Evolutionary conservation across 306 rosid species (phyloP).

Genomic region (Castanea sativa): DNA sequence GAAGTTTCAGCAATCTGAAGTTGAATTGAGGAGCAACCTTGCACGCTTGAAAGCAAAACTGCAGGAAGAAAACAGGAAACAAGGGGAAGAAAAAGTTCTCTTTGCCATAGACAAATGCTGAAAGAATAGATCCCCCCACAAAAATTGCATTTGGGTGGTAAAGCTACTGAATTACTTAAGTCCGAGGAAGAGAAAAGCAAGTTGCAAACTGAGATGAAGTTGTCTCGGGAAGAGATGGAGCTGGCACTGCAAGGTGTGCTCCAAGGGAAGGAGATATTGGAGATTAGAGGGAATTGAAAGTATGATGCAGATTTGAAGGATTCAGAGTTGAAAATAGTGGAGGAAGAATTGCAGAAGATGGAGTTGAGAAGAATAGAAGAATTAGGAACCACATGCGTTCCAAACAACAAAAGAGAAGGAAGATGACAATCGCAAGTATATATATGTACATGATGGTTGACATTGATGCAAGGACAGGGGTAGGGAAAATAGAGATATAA

Average conservation of each 20-base stretch:
- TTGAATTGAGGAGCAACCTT: slow-evolving; percentile 42
- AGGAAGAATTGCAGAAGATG: slow-evolving; percentile 50
- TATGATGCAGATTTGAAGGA: slow-evolving; percentile 39
- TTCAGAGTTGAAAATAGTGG: slow-evolving; percentile 46
- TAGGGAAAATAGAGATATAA: too few relatives aligned
- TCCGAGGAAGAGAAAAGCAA: slow-evolving; percentile 52
- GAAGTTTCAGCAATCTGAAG: slow-evolving; percentile 57
- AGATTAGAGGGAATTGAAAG: slow-evolving; percentile 34
- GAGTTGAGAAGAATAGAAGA: slow-evolving; percentile 44
- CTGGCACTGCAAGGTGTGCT: slow-evolving; percentile 26
- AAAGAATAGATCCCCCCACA: slow-evolving; percentile 42
- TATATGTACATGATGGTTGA: too few relatives aligned
- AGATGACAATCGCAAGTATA: too few relatives aligned
- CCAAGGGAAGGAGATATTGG: slow-evolving; percentile 40
- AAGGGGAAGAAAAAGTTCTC: slow-evolving; percentile 75
- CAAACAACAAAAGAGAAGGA: slow-evolving; percentile 33
- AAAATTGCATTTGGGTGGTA: slow-evolving; percentile 52
- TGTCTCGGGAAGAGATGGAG: slow-evolving; percentile 32
- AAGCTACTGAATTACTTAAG: slow-evolving; percentile 49
- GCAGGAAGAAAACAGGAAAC: slow-evolving; percentile 73
- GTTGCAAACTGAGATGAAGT: slow-evolving; percentile 41
- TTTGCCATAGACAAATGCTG: slow-evolving; percentile 63
- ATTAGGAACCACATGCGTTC: slow-evolving; percentile 32
- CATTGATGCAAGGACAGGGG: too few relatives aligned
- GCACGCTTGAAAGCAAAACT: slow-evolving; percentile 55